Base-by-base conservation (phyloP, 176 grass and related monocot species). In the Juncus inflexus region DNA sequence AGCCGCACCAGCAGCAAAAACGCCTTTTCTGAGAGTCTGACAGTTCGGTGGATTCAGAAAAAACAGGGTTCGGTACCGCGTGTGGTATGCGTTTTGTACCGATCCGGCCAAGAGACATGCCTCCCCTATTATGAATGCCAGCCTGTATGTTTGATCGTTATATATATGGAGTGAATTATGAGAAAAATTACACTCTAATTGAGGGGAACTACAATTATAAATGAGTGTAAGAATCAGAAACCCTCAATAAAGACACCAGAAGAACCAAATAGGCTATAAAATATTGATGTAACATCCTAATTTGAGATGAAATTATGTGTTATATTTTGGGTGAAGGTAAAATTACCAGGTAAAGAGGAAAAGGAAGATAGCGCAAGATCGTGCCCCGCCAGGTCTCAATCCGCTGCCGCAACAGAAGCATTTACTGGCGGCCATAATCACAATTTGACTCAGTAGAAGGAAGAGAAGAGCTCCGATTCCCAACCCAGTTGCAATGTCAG, bases 331-430 rank as follows among this genome's bases (percentile, higher is more conserved):
- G 61, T 65, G 58, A 40, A 51, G 66, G 60, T 35, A 12, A 8
- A 5, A 12, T 43, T 59, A 99, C 94, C 88, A 99, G 75, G 79
- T 89, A 61, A 79, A 67, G 72, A 89, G 58, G 75, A 86, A 89
- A 74, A 99, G 85, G 52, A 84, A 13, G 75, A 92, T 82, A 28
- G 83, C 80, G 75, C 85, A 92, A 42, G 75, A 81, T 36, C 94
- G 77, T n/a, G 94, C 39, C 47, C 84, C 80, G 52, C 83, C 83
- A 61, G 85, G 94, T 3, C 85, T 77, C 40, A 99, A 80, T 12
- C 74, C 77, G 15, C 61, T 55, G 40, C 88, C 94, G 52, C 83
- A 89, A 79, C 83, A 92, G 88, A 89, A 99, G 80, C 88, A 99
- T 45, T 70, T 84, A 67, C 77, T 92, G 65, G 76, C 77, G 53